Evolutionary conservation across 441 rosid genomes (phyloP).

Genomic region (Bruguiera hainesii): DNA sequence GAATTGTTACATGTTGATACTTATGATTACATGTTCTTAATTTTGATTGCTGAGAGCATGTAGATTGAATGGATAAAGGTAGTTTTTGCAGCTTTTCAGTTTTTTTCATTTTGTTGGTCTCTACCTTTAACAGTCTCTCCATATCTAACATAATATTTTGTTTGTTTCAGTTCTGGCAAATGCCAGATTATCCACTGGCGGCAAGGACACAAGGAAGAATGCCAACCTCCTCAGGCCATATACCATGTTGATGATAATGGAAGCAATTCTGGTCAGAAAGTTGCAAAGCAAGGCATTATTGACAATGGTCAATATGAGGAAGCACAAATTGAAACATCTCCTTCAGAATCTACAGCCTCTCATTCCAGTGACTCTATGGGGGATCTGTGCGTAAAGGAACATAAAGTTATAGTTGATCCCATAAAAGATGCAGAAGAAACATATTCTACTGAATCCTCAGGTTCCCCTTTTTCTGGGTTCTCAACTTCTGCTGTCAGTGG

Average conservation of each 20-base stretch:
- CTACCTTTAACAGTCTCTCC: too few species aligned
- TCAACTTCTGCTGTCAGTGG: slow-evolving; percentile 38
- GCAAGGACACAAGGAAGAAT: slow-evolving; percentile 95
- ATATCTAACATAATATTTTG: slow-evolving; percentile 19
- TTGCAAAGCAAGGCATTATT: slow-evolving; percentile 23
- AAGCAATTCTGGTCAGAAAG: slow-evolving; percentile 29
- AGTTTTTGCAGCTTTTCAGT: not conserved
- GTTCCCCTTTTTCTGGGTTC: slow-evolving; percentile 71
- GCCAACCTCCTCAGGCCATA: slow-evolving; percentile 42
- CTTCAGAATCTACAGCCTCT: slow-evolving; percentile 31
- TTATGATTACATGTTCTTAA: not conserved
- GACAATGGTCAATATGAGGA: slow-evolving; percentile 24
- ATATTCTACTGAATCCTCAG: slow-evolving; percentile 51
- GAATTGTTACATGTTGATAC: not conserved
- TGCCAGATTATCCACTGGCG: slow-evolving; percentile 97
- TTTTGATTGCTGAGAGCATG: not conserved
- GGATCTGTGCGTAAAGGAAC: slow-evolving; percentile 27
- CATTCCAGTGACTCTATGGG: slow-evolving; percentile 31
- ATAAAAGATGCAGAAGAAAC: slow-evolving; percentile 39
- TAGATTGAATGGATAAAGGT: not conserved
- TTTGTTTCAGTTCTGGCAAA: slow-evolving; percentile 63
- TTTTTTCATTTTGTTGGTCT: not conserved
- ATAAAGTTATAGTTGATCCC: slow-evolving; percentile 36
- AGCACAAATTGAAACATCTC: slow-evolving; percentile 30
- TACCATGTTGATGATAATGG: slow-evolving; percentile 33